These are phyloP conservation scores for Verruconis gallopava DNA, from an alignment of 2,329 filamentous ascomycete genomes.

Conservation along the genomic window DNA sequence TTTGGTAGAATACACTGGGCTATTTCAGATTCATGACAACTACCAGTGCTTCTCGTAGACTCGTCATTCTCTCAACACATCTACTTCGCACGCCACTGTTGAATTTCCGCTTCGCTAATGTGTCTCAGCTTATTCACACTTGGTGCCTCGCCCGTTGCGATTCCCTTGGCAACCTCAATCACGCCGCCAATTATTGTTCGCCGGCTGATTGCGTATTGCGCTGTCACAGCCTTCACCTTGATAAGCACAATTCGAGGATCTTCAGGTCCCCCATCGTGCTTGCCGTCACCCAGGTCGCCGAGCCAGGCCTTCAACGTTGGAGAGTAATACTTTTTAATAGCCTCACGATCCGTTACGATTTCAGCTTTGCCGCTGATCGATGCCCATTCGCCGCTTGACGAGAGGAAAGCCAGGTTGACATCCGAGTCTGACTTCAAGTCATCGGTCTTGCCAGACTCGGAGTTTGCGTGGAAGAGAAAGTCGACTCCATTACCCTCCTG, in stretches of 20 bases:
- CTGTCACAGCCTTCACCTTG: conserved; percentile 57
- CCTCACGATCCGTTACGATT: conserved; percentile 54
- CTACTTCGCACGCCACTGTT: conserved; percentile 37
- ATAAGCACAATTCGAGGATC: conserved; percentile 78
- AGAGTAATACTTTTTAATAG: conserved; percentile 58
- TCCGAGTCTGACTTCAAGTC: conserved; percentile 60
- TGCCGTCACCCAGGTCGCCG: conserved; percentile 62
- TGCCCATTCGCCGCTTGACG: conserved; percentile 68
- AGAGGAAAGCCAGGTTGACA: conserved; percentile 73
- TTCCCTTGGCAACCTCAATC: conserved; percentile 62
- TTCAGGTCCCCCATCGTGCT: conserved; percentile 66
- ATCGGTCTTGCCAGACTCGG: conserved; percentile 75
- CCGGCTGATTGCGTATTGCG: conserved; percentile 49
- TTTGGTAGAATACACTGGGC: no score
- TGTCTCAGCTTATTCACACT: conserved; percentile 65
- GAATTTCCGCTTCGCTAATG: conserved; percentile 52
- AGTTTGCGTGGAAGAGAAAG: conserved; percentile 84
- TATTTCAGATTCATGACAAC: no score
- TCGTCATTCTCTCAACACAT: no score
- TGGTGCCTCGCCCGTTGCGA: conserved; percentile 58
- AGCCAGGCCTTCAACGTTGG: conserved; percentile 69
- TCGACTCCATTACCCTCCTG: conserved; percentile 69
- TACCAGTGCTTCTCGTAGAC: no score
- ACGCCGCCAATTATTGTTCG: conserved; percentile 51
- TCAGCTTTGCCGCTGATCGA: conserved; percentile 63